Percentiles rank a stretch among this genome's conserved stretches.
Evolutionary conservation across 345 rosid genomes (phyloP).

Genomic region (Noccaea bulbosa): DNA sequence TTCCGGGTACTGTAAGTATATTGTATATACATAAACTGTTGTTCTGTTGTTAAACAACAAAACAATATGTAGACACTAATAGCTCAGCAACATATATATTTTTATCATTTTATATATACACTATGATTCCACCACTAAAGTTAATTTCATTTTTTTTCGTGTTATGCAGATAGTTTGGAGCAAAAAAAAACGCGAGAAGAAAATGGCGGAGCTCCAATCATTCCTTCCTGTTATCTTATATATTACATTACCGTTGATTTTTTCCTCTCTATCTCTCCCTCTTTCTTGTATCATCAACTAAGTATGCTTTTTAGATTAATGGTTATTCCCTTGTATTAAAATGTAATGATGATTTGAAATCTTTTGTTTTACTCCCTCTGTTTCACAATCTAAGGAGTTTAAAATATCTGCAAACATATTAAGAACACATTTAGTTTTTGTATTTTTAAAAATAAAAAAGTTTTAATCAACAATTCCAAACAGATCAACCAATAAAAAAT

Average conservation of each 20-base stretch:
- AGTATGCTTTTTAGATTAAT: slow-evolving; percentile 24
- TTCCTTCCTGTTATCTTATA: slow-evolving; percentile 14
- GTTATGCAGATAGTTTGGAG: slow-evolving; percentile 29
- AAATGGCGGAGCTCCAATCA: slow-evolving; percentile 27
- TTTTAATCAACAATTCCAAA: too few relatives aligned
- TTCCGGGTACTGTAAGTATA: too few relatives aligned
- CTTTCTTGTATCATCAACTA: slow-evolving; percentile 24
- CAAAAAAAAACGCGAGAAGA: slow-evolving; percentile 7
- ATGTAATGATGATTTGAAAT: slow-evolving; percentile 2
- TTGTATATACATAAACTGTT: too few relatives aligned
- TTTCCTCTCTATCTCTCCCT: slow-evolving; percentile 22
- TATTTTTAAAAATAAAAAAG: too few relatives aligned
- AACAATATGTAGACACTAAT: not conserved
- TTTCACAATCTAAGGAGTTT: too few relatives aligned
- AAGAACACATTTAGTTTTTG: too few relatives aligned
- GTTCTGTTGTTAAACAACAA: too few relatives aligned
- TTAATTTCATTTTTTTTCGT: slow-evolving; percentile 5
- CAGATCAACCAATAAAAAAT: too few relatives aligned
- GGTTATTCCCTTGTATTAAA: slow-evolving; percentile 37
- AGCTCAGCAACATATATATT: not conserved
- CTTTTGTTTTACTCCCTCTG: too few relatives aligned
- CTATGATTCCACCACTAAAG: not conserved
- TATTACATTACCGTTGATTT: slow-evolving; percentile 28
- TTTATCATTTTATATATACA: not conserved
- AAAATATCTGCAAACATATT: too few relatives aligned